Percentiles rank a stretch among this genome's conserved stretches.
Evolutionary conservation across 306 rosid species (phyloP).

Genomic region (Trifolium pratense): DNA sequence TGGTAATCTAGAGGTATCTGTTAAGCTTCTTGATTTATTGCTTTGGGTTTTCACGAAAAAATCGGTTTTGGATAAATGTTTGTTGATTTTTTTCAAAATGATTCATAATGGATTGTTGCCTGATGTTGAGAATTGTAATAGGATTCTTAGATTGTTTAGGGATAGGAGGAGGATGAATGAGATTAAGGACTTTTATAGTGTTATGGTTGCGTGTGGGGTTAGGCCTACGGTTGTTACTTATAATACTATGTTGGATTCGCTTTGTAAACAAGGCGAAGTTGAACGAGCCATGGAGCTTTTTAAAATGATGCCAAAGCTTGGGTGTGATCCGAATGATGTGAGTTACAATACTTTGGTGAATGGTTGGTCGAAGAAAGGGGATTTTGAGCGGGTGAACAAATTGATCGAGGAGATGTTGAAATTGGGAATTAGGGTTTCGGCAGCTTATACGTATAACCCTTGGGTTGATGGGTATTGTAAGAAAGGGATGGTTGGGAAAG

Average conservation of each 20-base stretch:
- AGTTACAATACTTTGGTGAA: slow-evolving; percentile 71
- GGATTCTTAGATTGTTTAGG: slow-evolving; percentile 69
- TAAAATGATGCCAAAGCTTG: slow-evolving; percentile 55
- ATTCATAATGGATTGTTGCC: slow-evolving; percentile 63
- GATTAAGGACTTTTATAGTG: slow-evolving; percentile 59
- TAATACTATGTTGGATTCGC: slow-evolving; percentile 69
- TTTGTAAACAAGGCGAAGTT: slow-evolving; percentile 73
- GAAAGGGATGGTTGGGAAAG: slow-evolving; percentile 63
- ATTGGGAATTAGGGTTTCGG: slow-evolving; percentile 60
- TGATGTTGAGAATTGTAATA: slow-evolving; percentile 73
- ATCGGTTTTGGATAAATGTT: slow-evolving; percentile 59
- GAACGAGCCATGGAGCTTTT: slow-evolving; percentile 58
- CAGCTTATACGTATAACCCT: slow-evolving; percentile 66
- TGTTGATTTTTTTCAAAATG: slow-evolving; percentile 61
- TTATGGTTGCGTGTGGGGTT: slow-evolving; percentile 65
- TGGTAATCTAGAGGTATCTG: slow-evolving; percentile 37
- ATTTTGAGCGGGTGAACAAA: slow-evolving; percentile 59
- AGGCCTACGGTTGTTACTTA: slow-evolving; percentile 62
- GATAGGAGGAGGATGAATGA: slow-evolving; percentile 45
- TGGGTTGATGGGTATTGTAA: slow-evolving; percentile 61
- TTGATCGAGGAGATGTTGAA: slow-evolving; percentile 61
- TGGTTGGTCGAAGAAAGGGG: slow-evolving; percentile 67
- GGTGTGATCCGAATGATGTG: slow-evolving; percentile 58
- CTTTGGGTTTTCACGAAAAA: slow-evolving; percentile 57
- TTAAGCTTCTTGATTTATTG: slow-evolving; percentile 67